A percentile compares a stretch with the other conserved stretches of the same genome.
These are phyloP conservation scores for Lentinus tigrinus DNA, from an alignment of 768 basidiomycete genomes.

Conservation along the genomic window DNA sequence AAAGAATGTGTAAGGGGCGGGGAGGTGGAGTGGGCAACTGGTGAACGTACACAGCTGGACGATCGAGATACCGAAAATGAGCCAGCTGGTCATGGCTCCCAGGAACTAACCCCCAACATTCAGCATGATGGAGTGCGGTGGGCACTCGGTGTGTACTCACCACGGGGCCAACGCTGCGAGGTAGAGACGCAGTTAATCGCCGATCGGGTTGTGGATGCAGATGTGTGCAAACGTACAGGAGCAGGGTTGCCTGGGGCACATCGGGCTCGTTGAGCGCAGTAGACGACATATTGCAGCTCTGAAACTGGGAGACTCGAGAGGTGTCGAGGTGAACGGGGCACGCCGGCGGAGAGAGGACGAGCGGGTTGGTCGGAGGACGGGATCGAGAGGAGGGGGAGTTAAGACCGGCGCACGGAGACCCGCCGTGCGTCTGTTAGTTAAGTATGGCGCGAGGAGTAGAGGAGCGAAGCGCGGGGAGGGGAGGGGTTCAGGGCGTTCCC, in stretches of 20 bases:
- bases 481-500: no score
- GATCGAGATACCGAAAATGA: background rate
- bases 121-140: background rate
- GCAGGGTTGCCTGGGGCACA: background rate
- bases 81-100: background rate
- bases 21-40: background rate
- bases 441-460: no score
- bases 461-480: no score
- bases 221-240: background rate
- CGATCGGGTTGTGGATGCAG: background rate
- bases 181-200: background rate
- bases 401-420: background rate
- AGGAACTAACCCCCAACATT: background rate
- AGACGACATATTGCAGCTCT: background rate
- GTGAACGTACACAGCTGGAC: background rate
- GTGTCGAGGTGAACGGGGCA: background rate
- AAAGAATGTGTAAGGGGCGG: background rate
- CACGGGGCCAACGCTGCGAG: background rate
- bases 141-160: background rate
- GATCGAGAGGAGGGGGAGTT: background rate
- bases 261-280: background rate
- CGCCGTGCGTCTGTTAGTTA: background rate
- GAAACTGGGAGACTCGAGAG: background rate
- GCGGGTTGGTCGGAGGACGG: background rate
- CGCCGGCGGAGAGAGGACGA: background rate